Evolutionary conservation across 1,284 basidiomycete genomes (phyloP), one percentile per base, ranked within the genome.

Genomic region (Rhodotorula mucilaginosa): DNA sequence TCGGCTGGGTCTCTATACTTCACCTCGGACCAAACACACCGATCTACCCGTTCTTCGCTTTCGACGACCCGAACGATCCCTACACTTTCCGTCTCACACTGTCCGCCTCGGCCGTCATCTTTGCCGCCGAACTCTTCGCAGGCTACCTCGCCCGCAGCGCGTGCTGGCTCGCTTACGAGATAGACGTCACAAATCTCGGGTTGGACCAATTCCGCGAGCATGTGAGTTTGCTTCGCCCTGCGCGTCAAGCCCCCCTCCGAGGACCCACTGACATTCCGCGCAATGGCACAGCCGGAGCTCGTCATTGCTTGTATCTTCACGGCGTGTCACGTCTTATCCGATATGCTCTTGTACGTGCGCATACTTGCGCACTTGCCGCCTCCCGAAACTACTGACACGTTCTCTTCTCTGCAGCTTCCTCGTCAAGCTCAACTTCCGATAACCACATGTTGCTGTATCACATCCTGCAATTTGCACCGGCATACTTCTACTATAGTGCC

Each of bases 51-150:
- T 86, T 86, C 80, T 87, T 87, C 79, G 79, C 82, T 23, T 86
- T 86, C 76, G 81, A 80, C 75, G n/a, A 82, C 82, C 67, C 44
- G 12, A 31, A 58, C 64, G 85, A 86, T 74, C 84, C 85, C 5
- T 87, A 86, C 79, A 86, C 84, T n/a, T 87, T 86, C 74, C 80
- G 80, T 39, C 79, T 86, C 48, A 87, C 86, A 0, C 84, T 85
- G 69, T 80, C 83, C 13, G 85, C 85, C 18, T 84, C 84, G 10
- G 78, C 83, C 16, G 82, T 83, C 16, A 84, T 87, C 65, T 87
- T 85, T 84, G 83, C 83, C 16, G 79, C 82, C 15, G 85, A 87
- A 76, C 79, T 86, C 8, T 60, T 82, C n/a, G 82, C 81, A 61
- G 83, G 82, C 18, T 84, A 83, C 67, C 77, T 85, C 18, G 85